A percentile compares a stretch with the other conserved stretches of the same genome.
These are phyloP conservation scores for Ceraceosorus guamensis DNA, from an alignment of 1,284 basidiomycete genomes.

Conservation along the genomic window DNA sequence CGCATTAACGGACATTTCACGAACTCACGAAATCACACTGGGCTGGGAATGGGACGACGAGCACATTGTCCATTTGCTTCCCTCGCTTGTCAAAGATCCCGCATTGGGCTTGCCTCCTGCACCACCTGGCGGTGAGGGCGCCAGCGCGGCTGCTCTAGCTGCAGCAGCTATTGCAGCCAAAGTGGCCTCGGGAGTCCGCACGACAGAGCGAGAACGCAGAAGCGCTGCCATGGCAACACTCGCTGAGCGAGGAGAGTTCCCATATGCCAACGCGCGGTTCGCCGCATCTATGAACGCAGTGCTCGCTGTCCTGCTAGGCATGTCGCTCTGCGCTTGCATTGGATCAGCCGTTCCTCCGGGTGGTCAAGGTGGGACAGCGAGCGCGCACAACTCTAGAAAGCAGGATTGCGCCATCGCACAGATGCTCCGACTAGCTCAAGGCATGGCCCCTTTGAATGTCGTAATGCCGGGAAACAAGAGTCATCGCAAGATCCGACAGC, in stretches of 20 bases:
- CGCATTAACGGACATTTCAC: slow-evolving; percentile 66
- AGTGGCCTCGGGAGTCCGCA: slow-evolving; percentile 11
- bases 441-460: slow-evolving; percentile 43
- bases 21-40: slow-evolving; percentile 77
- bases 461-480: slow-evolving; percentile 22
- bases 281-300: slow-evolving; percentile 39
- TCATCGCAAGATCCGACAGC: slow-evolving; percentile 26
- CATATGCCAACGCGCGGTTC: slow-evolving; percentile 39
- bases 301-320: slow-evolving; percentile 31
- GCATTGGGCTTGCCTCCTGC: slow-evolving; percentile 16
- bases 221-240: slow-evolving; percentile 26
- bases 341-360: slow-evolving; percentile 33
- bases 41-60: slow-evolving; percentile 97
- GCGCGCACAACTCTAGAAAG: slow-evolving; percentile 33
- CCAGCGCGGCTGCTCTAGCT: neutral
- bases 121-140: slow-evolving; percentile 1
- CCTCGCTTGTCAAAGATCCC: slow-evolving; percentile 59
- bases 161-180: neutral
- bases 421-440: slow-evolving; percentile 45
- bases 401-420: slow-evolving; percentile 47
- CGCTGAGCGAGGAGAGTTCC: slow-evolving; percentile 37
- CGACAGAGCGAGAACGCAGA: slow-evolving; percentile 10
- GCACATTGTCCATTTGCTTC: slow-evolving; percentile 74
- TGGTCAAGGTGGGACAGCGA: slow-evolving; percentile 32
- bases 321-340: slow-evolving; percentile 41